Percentiles rank a stretch among this genome's conserved stretches.
phyloP scores from a whole-genome alignment of 2,329 filamentous ascomycete species.

The Fusarium paranaense region DNA sequence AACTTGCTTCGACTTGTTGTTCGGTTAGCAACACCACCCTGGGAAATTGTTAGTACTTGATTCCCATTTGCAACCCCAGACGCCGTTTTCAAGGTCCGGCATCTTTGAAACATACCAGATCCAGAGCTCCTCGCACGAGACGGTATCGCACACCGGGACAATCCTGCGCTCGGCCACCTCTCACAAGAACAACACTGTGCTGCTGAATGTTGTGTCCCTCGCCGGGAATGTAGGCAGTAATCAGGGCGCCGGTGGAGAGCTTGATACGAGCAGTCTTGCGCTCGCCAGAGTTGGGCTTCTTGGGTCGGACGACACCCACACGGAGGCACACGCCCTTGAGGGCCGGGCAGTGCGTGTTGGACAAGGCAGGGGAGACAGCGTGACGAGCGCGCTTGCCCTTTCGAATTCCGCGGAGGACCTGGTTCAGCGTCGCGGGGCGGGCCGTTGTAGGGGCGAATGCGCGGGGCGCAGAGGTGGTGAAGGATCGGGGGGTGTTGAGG shows the following conservation, averaged over 20 bases:
- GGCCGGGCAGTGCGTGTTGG: constrained; percentile 74
- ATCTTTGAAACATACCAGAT: constrained; percentile 76
- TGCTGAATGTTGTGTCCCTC: constrained; percentile 99
- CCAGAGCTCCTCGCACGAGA: constrained; percentile 88
- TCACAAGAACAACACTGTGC: constrained; percentile 96
- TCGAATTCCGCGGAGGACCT: constrained; percentile 82
- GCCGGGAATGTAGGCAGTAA: constrained; percentile 95
- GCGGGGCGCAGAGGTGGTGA: constrained; percentile 45
- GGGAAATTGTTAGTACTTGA: constrained; percentile 21
- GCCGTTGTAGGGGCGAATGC: constrained; percentile 56
- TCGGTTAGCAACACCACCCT: constrained; percentile 92
- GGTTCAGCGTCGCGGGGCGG: constrained; percentile 75
- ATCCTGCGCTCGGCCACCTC: constrained; percentile 93
- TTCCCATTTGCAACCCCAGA: fast-evolving
- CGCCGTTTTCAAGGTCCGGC: background rate
- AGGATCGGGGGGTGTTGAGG: constrained; percentile 47
- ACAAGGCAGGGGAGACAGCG: constrained; percentile 86
- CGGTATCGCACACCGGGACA: constrained; percentile 98
- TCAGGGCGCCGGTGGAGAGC: constrained; percentile 84
- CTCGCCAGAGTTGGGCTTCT: constrained; percentile 99
- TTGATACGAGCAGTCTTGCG: constrained; percentile 94
- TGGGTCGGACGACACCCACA: constrained; percentile 92
- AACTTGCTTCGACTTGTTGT: constrained; percentile 93
- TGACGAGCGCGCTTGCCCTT: constrained; percentile 84
- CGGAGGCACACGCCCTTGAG: constrained; percentile 97